Evolutionary conservation across 2,329 filamentous ascomycete species (phyloP), one percentile per base, ranked within the genome.

Genomic region (Fusarium pininemorale): DNA sequence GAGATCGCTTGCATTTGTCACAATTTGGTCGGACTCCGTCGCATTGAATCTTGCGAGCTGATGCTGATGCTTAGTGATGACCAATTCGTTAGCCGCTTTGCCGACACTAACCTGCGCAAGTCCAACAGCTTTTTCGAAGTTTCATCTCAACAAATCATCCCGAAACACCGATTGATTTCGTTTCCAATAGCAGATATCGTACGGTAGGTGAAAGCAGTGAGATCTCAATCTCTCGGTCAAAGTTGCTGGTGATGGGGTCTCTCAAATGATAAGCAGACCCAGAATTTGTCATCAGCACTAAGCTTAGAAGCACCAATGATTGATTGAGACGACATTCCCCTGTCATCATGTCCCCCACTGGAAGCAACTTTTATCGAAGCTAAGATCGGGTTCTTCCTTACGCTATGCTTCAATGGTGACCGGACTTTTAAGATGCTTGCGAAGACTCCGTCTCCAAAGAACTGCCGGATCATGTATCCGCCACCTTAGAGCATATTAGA

Each of bases 1-100:
- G 37, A 16, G 59, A 41, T 9, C 50, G 63, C 6, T 39, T 30
- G 24, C 75, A 77, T 38, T 53, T 74, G 22, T 51, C 6, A 26
- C 75, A 77, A 0, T 22, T 26, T 2, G 75, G 74, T 4, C 63
- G 58, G 6, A 30, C 26, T 18, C 70, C 53, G n/a, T 77, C 75
- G 22, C 75, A 77, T 26, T 61, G 68, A n/a, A 77, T 54, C 55
- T 66, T 76, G n/a, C 75, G 74, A 30, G 51, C 75, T 76, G 47
- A 14, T 30, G n/a, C 14, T 16, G 6, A 16, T 14, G 28, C 26
- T 74, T 51, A 74, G 38, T 28, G 24, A 44, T 37, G 20, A 20
- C 61, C 22, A 9, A 7, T 11, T 9, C 30, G 20, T 14, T 13
- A 7, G 6, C 5, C 26, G 2, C 24, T 16, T 9, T 3, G 24